Conservation (phyloP, 305 asterid species). For the Nicotiana rustica region DNA sequence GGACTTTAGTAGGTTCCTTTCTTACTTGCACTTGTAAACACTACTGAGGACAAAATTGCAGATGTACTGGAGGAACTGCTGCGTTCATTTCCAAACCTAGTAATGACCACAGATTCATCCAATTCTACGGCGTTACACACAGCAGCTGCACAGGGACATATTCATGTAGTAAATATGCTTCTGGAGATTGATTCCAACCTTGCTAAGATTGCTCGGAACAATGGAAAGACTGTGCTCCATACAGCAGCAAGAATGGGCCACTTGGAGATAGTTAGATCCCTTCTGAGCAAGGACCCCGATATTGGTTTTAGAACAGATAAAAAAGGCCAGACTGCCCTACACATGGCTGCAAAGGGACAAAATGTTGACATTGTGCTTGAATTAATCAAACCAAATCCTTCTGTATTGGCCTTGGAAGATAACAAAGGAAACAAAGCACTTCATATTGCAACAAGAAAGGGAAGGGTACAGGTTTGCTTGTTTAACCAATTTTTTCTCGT, state of each 20-base stretch:
- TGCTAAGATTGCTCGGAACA: conserved; percentile 93
- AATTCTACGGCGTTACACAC: conserved; percentile 94
- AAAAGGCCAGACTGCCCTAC: conserved; percentile 92
- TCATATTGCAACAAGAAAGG: conserved; percentile 86
- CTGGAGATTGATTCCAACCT: conserved; percentile 77
- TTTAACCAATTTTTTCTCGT: background rate
- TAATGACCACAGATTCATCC: conserved; percentile 83
- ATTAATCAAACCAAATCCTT: conserved; percentile 79
- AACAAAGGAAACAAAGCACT: conserved; percentile 87
- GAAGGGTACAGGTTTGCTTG: conserved; percentile 75
- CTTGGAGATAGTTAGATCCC: conserved; percentile 82
- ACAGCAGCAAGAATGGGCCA: conserved; percentile 97
- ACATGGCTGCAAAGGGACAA: conserved; percentile 97
- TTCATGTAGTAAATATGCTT: conserved; percentile 74
- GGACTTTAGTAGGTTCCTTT: background rate
- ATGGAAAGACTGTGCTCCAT: conserved; percentile 90
- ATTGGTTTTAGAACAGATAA: conserved; percentile 80
- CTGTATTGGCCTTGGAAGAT: conserved; percentile 74
- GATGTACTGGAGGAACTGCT: conserved; percentile 81
- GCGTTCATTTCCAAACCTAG: conserved; percentile 71
- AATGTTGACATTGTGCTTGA: conserved; percentile 75
- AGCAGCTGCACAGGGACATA: conserved; percentile 94
- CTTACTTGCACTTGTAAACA: conserved; percentile 17
- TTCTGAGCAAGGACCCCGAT: conserved; percentile 69
- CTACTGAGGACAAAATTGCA: conserved; percentile 43